These are phyloP conservation scores for Cinnamomum chago DNA, from an alignment of 164 flowering plant species.

Conservation along the genomic window DNA sequence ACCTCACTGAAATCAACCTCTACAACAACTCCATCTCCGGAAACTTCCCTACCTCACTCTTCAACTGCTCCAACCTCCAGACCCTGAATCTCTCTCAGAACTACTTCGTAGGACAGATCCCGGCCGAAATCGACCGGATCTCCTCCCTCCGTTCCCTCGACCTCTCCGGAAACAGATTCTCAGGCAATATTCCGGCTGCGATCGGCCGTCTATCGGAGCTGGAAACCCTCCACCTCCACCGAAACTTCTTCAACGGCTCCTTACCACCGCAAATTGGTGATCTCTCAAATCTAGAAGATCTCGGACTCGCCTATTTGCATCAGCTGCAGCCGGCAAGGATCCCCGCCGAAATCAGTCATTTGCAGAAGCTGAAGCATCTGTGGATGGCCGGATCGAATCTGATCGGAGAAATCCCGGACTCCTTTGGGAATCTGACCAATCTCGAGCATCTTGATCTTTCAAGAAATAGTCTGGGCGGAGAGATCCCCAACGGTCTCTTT, in stretches of 20 bases:
- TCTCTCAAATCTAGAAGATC: conserved; percentile 40
- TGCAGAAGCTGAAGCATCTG: conserved; percentile 42
- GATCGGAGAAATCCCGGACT: conserved; percentile 60
- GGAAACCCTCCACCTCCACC: conserved; percentile 20
- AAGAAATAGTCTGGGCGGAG: conserved; percentile 41
- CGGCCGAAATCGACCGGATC: conserved; percentile 47
- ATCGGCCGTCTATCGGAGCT: conserved; percentile 41
- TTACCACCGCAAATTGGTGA: conserved; percentile 59
- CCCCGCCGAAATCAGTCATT: conserved; percentile 40
- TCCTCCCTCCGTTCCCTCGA: conserved; percentile 31
- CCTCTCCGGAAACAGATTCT: conserved; percentile 55
- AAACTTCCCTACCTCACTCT: conserved; percentile 49
- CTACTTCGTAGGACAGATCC: conserved; percentile 52
- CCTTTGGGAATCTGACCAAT: conserved; percentile 26
- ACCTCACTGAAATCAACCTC: conserved; percentile 40
- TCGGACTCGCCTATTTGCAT: conserved; percentile 35
- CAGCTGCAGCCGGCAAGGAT: conserved; percentile 32
- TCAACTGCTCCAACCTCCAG: conserved; percentile 50
- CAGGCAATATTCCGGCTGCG: conserved; percentile 58
- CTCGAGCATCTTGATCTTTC: conserved; percentile 49
- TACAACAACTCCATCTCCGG: conserved; percentile 46
- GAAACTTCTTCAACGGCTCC: conserved; percentile 51
- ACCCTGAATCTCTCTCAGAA: conserved; percentile 56
- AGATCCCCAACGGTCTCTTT: conserved; percentile 53
- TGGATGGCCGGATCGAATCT: conserved; percentile 39